phyloP scores from a whole-genome alignment of 352 stramenopile species.

The Aphanomyces euteiches region DNA sequence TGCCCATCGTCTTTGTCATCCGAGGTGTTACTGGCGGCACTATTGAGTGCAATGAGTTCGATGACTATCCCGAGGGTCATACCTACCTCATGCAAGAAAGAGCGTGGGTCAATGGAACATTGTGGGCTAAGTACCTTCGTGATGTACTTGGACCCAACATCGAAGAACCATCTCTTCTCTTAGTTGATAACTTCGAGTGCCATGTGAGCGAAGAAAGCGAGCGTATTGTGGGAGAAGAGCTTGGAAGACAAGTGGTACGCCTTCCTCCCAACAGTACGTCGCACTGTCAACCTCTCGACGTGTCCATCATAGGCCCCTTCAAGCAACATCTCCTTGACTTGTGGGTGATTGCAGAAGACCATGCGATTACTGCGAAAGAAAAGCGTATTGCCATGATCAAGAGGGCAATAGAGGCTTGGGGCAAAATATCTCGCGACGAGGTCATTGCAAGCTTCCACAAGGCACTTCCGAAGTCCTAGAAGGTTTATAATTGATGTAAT shows the following conservation, averaged over 20 bases:
- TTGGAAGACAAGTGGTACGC: background rate
- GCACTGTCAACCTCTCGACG: conserved; percentile 34
- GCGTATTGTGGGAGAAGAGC: no score
- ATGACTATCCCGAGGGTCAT: background rate
- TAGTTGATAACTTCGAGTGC: background rate
- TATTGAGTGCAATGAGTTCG: background rate
- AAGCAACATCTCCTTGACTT: conserved; percentile 32
- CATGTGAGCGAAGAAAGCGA: background rate
- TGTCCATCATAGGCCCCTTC: conserved; percentile 35
- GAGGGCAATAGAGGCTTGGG: no score
- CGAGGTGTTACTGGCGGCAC: background rate
- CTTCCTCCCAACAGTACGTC: conserved; percentile 34
- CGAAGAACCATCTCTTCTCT: background rate
- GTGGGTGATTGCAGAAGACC: conserved; percentile 4
- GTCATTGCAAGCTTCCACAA: no score
- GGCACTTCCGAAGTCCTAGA: no score
- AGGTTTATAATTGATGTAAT: no score
- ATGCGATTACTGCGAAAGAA: no score
- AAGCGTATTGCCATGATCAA: no score
- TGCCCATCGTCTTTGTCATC: no score
- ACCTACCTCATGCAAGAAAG: background rate
- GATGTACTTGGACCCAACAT: background rate
- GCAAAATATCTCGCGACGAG: no score
- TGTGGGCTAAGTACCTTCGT: background rate
- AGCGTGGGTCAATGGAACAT: background rate